Evolutionary conservation across 2,329 filamentous ascomycete species (phyloP).

Genomic region (Hortaea werneckii): DNA sequence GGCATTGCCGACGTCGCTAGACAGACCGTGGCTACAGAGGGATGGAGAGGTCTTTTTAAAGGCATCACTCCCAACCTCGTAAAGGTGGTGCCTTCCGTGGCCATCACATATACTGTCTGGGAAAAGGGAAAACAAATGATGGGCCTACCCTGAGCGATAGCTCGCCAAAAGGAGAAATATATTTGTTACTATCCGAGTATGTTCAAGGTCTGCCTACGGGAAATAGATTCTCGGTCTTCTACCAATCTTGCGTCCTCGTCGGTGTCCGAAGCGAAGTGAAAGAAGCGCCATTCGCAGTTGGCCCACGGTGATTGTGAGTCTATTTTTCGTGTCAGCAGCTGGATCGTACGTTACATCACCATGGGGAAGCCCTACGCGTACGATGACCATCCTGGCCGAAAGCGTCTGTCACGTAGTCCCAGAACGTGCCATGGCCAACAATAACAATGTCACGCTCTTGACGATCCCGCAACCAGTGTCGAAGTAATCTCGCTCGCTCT

Average conservation of each 20-base stretch:
- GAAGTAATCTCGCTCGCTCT: conserved; percentile 15
- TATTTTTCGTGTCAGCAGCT: neutral
- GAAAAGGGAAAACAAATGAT: too few species aligned
- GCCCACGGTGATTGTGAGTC: conserved; percentile 1
- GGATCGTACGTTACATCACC: neutral
- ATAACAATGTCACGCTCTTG: conserved; percentile 20
- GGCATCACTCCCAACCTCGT: too few species aligned
- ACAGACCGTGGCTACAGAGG: too few species aligned
- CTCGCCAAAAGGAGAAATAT: too few species aligned
- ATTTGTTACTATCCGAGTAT: too few species aligned
- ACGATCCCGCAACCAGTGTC: conserved; percentile 14
- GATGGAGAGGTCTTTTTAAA: too few species aligned
- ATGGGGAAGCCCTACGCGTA: neutral
- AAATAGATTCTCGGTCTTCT: conserved; percentile 2
- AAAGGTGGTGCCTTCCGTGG: too few species aligned
- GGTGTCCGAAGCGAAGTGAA: conserved; percentile 1
- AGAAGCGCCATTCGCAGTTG: conserved; percentile 8
- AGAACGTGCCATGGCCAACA: conserved; percentile 22
- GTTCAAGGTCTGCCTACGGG: neutral
- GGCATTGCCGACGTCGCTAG: too few species aligned
- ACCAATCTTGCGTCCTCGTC: conserved; percentile 2
- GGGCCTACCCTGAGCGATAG: too few species aligned
- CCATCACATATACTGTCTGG: too few species aligned
- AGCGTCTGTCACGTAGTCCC: conserved; percentile 19
- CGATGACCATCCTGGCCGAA: conserved; percentile 8